Base-by-base conservation (phyloP, 2,329 filamentous ascomycete genomes). In the Sclerotinia borealis region DNA sequence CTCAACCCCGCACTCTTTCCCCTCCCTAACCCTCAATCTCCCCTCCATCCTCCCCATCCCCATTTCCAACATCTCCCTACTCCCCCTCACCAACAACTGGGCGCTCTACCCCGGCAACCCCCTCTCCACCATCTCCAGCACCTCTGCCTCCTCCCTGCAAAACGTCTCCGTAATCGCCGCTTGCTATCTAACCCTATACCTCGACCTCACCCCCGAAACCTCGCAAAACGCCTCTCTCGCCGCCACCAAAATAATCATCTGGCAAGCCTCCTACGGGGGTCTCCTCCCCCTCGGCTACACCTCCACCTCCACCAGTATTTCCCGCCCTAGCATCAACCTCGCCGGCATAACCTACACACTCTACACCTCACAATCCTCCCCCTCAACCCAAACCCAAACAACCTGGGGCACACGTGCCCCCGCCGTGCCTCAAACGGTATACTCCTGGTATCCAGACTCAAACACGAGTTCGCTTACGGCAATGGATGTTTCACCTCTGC, bases 141-240 rank as follows among this genome's bases (percentile, higher is more conserved):
- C 49, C 19, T 22, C 49, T 6, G 11, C 19, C 0, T n/a, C n/a
- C 4, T 51, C 49, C 11, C 29, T 51, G 0, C 19, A 36, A 36
- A 51, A 51, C 49, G 49, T 29, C 31, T 36, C 49, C n/a, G 29
- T 51, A 7, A 34, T 51, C 15, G 25, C 58, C 5, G 36, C 58
- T 9, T 48, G 48, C 27, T 60, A 60, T 15, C 25, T 51, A 1
- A 60, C 51, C 25, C 51, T 60, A 25, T 60, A 47, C 25, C 58
- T 60, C 11, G 58, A 60, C 27, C n/a, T 27, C 7, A 13, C 51
- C 10, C 17, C 47, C 4, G 17, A 17, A 11, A 39, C 11, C 3
- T 37, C 45, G 13, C 48, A 13, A 51, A 41, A 39, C 3, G 36
- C 27, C 29, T 39, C 19, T 51, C 58, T 37, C 39, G 19, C 25